A percentile compares a stretch with the other conserved stretches of the same genome.
phyloP scores from a whole-genome alignment of 768 basidiomycete species.

The Boletus insuetus region DNA sequence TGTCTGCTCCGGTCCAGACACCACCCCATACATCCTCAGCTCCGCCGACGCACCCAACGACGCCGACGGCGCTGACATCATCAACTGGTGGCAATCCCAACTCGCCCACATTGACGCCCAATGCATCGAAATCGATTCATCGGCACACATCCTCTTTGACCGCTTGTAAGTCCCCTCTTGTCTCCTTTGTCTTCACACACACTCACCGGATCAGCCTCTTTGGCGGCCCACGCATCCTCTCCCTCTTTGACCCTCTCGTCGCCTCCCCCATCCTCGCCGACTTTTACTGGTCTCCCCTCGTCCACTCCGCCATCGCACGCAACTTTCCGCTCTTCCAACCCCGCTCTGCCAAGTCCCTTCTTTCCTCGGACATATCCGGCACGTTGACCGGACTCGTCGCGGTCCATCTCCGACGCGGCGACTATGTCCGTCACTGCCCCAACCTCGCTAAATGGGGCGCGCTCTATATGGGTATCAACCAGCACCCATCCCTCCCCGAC shows the following conservation, averaged over 20 bases:
- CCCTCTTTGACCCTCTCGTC: conserved; percentile 42
- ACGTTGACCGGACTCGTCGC: conserved; percentile 48
- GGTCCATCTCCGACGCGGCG: conserved; percentile 56
- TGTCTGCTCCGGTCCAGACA: conserved; percentile 41
- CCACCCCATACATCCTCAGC: conserved; percentile 32
- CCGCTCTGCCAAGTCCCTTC: conserved; percentile 23
- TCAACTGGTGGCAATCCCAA: conserved; percentile 49
- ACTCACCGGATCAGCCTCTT: conserved; percentile 38
- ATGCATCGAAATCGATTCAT: conserved; percentile 46
- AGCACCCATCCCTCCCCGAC: conserved; percentile 39
- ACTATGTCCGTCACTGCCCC: conserved; percentile 56
- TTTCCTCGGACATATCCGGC: conserved; percentile 13
- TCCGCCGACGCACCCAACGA: conserved; percentile 35
- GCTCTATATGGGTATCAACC: conserved; percentile 50
- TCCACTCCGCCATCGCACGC: conserved; percentile 47
- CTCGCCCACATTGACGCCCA: conserved; percentile 36
- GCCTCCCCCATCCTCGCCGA: conserved; percentile 47
- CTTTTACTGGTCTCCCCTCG: conserved; percentile 56
- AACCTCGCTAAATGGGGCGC: conserved; percentile 45
- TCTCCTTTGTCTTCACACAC: not conserved
- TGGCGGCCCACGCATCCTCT: conserved; percentile 39
- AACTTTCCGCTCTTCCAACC: conserved; percentile 45
- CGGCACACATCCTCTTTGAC: conserved; percentile 45
- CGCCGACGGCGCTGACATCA: conserved; percentile 40
- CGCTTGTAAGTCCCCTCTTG: conserved; percentile 35